A percentile compares a stretch with the other conserved stretches of the same genome.
Evolutionary conservation across 225 moss, liverwort and hornwort genomes (phyloP).

Genomic region (Rhytidiadelphus loreus): DNA sequence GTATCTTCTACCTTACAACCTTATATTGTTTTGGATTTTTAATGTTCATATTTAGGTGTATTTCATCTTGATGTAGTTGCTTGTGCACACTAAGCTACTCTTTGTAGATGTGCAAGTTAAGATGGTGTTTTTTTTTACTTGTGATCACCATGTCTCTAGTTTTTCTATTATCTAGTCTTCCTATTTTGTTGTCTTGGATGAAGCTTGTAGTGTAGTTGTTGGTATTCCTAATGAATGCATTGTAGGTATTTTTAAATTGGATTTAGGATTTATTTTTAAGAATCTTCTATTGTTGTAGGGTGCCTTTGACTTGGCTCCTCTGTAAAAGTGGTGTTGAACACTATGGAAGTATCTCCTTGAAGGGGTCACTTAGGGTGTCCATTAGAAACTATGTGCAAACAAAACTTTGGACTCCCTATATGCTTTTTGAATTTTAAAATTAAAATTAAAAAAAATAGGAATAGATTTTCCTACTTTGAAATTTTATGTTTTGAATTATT

Average conservation of each 20-base stretch:
- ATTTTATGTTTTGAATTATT: no score
- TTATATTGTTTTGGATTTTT: not conserved
- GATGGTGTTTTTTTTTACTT: not conserved
- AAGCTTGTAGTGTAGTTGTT: not conserved
- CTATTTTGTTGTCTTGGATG: rapidly evolving
- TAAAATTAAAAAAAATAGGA: no score
- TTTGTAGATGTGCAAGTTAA: rapidly evolving
- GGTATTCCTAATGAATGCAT: not conserved
- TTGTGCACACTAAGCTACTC: not conserved
- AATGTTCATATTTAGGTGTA: not conserved
- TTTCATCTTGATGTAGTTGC: rapidly evolving
- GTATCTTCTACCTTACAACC: not conserved
- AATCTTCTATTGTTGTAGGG: not conserved
- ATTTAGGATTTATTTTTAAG: not conserved
- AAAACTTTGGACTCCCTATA: no score
- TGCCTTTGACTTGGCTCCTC: not conserved
- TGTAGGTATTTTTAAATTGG: not conserved
- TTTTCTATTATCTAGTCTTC: not conserved
- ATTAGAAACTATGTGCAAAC: no score
- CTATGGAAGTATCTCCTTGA: not conserved
- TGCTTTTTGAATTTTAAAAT: no score
- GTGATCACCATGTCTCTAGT: not conserved
- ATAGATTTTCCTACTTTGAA: no score
- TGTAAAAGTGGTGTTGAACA: rapidly evolving
- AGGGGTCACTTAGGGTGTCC: no score